Evolutionary conservation across 73 alveolate genomes (phyloP).

Genomic region (Uronychia setigera): DNA sequence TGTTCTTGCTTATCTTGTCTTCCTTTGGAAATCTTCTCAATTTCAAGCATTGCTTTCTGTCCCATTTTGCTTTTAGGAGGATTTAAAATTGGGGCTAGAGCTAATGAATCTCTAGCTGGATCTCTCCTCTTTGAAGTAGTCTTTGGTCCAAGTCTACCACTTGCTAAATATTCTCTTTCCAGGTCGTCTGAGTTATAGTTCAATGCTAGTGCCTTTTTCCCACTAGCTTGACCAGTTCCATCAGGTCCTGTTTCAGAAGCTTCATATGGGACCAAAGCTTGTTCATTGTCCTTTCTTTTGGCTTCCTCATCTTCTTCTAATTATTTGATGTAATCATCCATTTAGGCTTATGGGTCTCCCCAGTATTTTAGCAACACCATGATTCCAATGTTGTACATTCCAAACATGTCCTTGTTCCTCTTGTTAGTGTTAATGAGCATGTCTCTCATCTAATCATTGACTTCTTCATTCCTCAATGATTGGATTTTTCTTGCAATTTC

Average conservation of each 20-base stretch:
- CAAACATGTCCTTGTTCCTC: constrained; percentile 60
- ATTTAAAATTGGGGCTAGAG: constrained; percentile 46
- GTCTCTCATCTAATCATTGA: constrained; percentile 73
- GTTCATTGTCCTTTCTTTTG: constrained; percentile 33
- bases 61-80: constrained; percentile 41
- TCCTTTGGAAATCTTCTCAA: constrained; percentile 43
- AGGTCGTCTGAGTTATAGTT: constrained; percentile 2
- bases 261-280: constrained; percentile 13
- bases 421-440: constrained; percentile 71
- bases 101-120: constrained; percentile 21
- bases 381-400: constrained; percentile 71
- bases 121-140: not conserved
- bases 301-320: constrained; percentile 46
- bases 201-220: not conserved
- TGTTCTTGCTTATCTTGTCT: constrained; percentile 42
- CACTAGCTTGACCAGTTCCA: constrained; percentile 18
- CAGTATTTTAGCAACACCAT: constrained; percentile 71
- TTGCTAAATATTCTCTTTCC: constrained; percentile 13
- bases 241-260: constrained; percentile 8
- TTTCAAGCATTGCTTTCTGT: constrained; percentile 37
- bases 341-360: constrained; percentile 77
- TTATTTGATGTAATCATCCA: constrained; percentile 44
- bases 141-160: constrained; percentile 19
- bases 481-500: constrained; percentile 59
- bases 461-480: constrained; percentile 56